phyloP scores from a whole-genome alignment of 257 asterid species.

The Rhazya stricta region DNA sequence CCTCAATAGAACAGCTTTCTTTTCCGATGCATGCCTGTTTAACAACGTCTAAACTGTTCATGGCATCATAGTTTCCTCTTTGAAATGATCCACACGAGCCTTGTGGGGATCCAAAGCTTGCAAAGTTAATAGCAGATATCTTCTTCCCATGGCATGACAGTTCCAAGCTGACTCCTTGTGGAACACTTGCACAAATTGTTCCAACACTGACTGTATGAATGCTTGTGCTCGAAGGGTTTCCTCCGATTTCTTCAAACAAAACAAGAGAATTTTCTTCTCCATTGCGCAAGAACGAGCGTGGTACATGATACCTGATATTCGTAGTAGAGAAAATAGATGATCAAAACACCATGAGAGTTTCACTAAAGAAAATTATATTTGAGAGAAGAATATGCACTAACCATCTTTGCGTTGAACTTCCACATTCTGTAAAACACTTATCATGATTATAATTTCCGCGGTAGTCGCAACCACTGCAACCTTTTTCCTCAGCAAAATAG shows the following conservation, averaged over 20 bases:
- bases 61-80: slow-evolving; percentile 20
- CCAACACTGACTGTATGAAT: slow-evolving; percentile 19
- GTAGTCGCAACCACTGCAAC: slow-evolving; percentile 22
- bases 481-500: not conserved
- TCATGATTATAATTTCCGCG: slow-evolving; percentile 18
- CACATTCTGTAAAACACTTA: slow-evolving; percentile 35
- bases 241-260: slow-evolving; percentile 43
- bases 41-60: slow-evolving; percentile 12
- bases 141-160: slow-evolving; percentile 22
- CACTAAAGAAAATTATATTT: not conserved
- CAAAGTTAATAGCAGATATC: slow-evolving; percentile 24
- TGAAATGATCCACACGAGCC: slow-evolving; percentile 14
- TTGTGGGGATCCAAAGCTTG: slow-evolving; percentile 29
- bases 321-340: not conserved
- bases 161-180: slow-evolving; percentile 22
- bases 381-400: not conserved
- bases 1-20: slow-evolving; percentile 21
- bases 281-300: slow-evolving; percentile 28
- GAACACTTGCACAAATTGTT: slow-evolving; percentile 9
- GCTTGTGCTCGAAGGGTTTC: slow-evolving; percentile 21
- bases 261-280: slow-evolving; percentile 21
- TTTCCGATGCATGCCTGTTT: slow-evolving; percentile 23
- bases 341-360: not conserved
- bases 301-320: slow-evolving; percentile 35
- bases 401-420: slow-evolving; percentile 35